Conservation (phyloP, 1,139 yeast genomes). For the Torulaspora globosa region DNA sequence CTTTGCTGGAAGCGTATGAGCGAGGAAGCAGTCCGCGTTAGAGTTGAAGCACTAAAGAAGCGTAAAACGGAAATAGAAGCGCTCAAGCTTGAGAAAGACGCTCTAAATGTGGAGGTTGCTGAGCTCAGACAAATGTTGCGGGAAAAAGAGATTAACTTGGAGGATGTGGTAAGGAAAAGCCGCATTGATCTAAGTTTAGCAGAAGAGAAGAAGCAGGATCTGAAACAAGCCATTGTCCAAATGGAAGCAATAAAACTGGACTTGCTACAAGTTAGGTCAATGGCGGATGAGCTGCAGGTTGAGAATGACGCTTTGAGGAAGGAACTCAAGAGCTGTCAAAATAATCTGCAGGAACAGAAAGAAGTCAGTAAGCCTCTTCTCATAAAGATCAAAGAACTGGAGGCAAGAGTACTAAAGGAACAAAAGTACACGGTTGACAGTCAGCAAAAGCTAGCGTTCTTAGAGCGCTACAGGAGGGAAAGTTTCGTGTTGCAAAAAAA, state of each 20-base stretch:
- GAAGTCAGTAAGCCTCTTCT: neutral
- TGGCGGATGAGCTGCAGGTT: neutral
- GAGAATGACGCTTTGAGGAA: constrained; percentile 5
- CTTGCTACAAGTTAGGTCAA: constrained; percentile 2
- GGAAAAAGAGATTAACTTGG: neutral
- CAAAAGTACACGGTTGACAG: neutral
- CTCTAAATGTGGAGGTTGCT: constrained; percentile 1
- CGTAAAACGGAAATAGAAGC: neutral
- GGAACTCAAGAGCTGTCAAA: neutral
- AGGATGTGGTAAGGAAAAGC: constrained; percentile 2
- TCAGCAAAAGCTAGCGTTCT: neutral
- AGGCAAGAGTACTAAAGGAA: neutral
- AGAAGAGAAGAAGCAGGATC: neutral
- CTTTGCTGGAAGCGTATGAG: constrained; percentile 5
- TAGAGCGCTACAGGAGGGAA: constrained; percentile 3
- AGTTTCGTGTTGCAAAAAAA: constrained; percentile 1
- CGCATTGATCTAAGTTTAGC: neutral
- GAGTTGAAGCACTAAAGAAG: neutral
- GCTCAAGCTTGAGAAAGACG: neutral
- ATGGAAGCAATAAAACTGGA: constrained; percentile 4
- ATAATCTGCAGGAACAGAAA: constrained; percentile 1
- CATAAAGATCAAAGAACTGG: constrained; percentile 1
- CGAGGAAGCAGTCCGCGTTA: constrained; percentile 1
- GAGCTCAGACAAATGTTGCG: constrained; percentile 1
- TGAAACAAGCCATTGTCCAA: neutral